Evolutionary conservation across 2,329 filamentous ascomycete species (phyloP).

Genomic region (Chaetomium sp.): DNA sequence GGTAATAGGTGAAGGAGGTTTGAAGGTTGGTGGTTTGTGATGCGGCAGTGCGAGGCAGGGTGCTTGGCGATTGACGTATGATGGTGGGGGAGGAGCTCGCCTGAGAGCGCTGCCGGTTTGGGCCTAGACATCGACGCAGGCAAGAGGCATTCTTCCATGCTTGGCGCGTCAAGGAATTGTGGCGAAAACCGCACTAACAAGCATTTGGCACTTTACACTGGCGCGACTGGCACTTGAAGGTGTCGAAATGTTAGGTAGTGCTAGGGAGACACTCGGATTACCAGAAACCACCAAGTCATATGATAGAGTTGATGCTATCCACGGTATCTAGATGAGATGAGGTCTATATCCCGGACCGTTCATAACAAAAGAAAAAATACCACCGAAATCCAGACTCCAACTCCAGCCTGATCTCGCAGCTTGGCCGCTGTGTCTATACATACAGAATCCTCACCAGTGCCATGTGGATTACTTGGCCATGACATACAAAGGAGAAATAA

Average conservation of each 20-base stretch:
- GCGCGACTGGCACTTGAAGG: too few relatives aligned
- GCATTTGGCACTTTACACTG: too few relatives aligned
- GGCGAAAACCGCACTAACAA: background rate
- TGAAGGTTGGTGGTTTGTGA: background rate
- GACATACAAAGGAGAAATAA: constrained; percentile 19
- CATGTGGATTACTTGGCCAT: constrained; percentile 14
- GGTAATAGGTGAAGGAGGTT: background rate
- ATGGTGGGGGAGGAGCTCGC: constrained; percentile 20
- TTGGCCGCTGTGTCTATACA: constrained; percentile 17
- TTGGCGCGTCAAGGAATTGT: background rate
- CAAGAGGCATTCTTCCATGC: background rate
- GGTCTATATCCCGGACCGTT: constrained; percentile 21
- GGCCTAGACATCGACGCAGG: background rate
- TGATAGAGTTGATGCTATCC: constrained; percentile 13
- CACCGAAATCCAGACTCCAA: constrained; percentile 13
- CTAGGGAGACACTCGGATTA: too few relatives aligned
- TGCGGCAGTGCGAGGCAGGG: constrained; percentile 1
- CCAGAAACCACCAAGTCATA: too few relatives aligned
- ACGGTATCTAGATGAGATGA: constrained; percentile 25
- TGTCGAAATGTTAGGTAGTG: too few relatives aligned
- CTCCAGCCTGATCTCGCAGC: constrained; percentile 12
- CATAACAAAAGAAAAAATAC: constrained; percentile 16
- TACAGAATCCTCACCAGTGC: constrained; percentile 19
- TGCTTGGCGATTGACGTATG: constrained; percentile 26
- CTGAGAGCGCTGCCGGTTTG: background rate